Evolutionary conservation across 208 protist genomes (phyloP).

Genomic region (Tritrichomonas musculus): DNA sequence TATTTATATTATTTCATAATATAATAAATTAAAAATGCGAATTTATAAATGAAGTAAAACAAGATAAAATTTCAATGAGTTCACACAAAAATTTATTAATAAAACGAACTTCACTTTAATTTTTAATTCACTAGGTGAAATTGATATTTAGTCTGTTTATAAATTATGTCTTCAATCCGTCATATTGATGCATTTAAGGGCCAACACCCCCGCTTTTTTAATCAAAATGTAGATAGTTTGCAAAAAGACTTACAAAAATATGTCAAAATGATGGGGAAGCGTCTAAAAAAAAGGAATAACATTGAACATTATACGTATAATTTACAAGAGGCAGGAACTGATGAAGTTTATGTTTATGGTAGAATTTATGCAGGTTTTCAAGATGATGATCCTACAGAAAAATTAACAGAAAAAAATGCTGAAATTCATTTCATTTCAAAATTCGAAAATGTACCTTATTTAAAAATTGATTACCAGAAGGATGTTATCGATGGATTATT

Average conservation of each 20-base stretch:
- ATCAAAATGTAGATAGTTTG: not conserved
- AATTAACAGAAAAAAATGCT: not conserved
- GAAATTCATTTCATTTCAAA: not conserved
- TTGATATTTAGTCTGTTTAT: too few relatives aligned
- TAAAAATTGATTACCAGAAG: not conserved
- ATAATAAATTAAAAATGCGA: too few relatives aligned
- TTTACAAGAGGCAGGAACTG: not conserved
- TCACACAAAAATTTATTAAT: too few relatives aligned
- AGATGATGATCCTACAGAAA: not conserved
- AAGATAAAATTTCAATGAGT: too few relatives aligned
- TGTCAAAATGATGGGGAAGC: not conserved
- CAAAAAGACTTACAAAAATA: not conserved
- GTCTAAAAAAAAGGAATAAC: not conserved
- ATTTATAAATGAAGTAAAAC: too few relatives aligned
- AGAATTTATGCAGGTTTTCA: not conserved
- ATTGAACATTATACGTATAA: not conserved
- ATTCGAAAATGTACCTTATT: not conserved
- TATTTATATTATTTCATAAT: too few relatives aligned
- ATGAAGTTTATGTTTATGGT: not conserved
- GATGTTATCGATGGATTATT: not conserved
- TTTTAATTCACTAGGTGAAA: too few relatives aligned
- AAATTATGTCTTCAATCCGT: too few relatives aligned
- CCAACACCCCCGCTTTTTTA: not conserved
- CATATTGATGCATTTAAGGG: too few relatives aligned
- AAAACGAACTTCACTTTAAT: too few relatives aligned